A percentile compares a stretch with the other conserved stretches of the same genome.
These are phyloP conservation scores for Aspergillus eucalypticola DNA, from an alignment of 2,329 filamentous ascomycete genomes.

Conservation along the genomic window DNA sequence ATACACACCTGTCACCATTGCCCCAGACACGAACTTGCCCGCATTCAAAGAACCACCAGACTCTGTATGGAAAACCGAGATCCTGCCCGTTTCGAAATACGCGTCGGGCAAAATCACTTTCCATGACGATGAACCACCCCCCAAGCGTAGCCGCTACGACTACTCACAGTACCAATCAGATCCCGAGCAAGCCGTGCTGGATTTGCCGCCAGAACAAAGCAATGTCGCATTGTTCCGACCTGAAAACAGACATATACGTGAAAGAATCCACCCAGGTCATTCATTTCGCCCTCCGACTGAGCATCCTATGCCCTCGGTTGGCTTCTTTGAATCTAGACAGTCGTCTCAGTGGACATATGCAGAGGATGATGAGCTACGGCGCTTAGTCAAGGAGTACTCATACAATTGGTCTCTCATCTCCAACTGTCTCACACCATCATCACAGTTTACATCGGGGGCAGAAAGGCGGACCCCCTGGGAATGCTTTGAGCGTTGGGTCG, in stretches of 20 bases:
- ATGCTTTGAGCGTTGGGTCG: constrained; percentile 96
- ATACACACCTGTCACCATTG: constrained; percentile 63
- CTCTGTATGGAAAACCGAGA: constrained; percentile 71
- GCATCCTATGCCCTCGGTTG: constrained; percentile 82
- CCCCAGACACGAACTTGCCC: constrained; percentile 59
- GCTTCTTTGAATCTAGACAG: constrained; percentile 83
- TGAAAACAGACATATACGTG: constrained; percentile 84
- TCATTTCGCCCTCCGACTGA: constrained; percentile 92
- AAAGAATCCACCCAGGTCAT: constrained; percentile 85
- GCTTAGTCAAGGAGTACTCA: constrained; percentile 83
- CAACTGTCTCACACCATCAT: constrained; percentile 71
- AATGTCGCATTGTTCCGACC: constrained; percentile 86
- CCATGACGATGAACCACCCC: constrained; percentile 63
- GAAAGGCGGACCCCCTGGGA: constrained; percentile 96
- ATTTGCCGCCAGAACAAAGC: constrained; percentile 67
- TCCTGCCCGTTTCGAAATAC: constrained; percentile 83
- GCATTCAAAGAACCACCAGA: constrained; percentile 66
- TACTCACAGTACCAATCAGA: constrained; percentile 73
- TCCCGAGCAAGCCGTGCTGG: constrained; percentile 52
- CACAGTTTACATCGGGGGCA: constrained; percentile 76
- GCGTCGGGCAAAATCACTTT: constrained; percentile 78
- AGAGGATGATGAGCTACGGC: constrained; percentile 87
- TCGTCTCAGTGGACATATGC: constrained; percentile 88
- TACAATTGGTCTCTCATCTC: constrained; percentile 98
- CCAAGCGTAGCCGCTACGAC: constrained; percentile 79